These are phyloP conservation scores for Coprinopsis cinerea DNA, from an alignment of 768 basidiomycete genomes.

Conservation along the genomic window DNA sequence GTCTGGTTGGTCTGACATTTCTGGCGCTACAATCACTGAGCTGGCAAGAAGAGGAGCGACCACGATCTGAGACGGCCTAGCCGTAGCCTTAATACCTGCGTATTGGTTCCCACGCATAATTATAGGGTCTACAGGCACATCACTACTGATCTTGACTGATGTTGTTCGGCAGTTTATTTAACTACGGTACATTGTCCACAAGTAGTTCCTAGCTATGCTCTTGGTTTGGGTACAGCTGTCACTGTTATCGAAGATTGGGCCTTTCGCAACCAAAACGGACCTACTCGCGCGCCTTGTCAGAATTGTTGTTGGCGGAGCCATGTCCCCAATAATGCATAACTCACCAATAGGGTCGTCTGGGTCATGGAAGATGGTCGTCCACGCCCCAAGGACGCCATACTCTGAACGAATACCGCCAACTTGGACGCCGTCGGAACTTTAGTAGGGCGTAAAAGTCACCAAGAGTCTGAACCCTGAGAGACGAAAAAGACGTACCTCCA, in stretches of 20 bases:
- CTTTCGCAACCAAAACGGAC: slow-evolving; percentile 16
- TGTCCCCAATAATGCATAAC: slow-evolving; percentile 11
- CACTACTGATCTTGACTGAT: slow-evolving; percentile 2
- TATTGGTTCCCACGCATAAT: slow-evolving; percentile 6
- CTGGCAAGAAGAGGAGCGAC: not conserved
- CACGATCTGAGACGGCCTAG: slow-evolving; percentile 1
- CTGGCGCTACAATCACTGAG: too few species aligned
- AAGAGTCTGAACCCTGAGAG: not conserved
- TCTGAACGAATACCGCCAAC: slow-evolving; percentile 54
- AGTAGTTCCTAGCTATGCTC: too few species aligned
- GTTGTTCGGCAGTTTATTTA: slow-evolving; percentile 1
- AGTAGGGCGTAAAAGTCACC: slow-evolving; percentile 4
- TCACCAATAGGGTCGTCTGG: slow-evolving; percentile 39
- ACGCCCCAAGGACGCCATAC: slow-evolving; percentile 52
- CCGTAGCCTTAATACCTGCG: not conserved
- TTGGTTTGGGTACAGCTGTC: too few species aligned
- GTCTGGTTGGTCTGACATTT: slow-evolving; percentile 54
- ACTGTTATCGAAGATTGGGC: not conserved
- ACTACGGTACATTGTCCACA: too few species aligned
- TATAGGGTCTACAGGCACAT: not conserved
- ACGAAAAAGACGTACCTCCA: slow-evolving; percentile 42
- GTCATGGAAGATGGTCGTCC: slow-evolving; percentile 43
- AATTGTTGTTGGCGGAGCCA: not conserved
- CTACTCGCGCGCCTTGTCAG: too few species aligned
- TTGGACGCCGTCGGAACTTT: slow-evolving; percentile 62